Evolutionary conservation across 345 rosid species (phyloP), one percentile per base, ranked within the genome.

Genomic region (Boechera divaricarpa): DNA sequence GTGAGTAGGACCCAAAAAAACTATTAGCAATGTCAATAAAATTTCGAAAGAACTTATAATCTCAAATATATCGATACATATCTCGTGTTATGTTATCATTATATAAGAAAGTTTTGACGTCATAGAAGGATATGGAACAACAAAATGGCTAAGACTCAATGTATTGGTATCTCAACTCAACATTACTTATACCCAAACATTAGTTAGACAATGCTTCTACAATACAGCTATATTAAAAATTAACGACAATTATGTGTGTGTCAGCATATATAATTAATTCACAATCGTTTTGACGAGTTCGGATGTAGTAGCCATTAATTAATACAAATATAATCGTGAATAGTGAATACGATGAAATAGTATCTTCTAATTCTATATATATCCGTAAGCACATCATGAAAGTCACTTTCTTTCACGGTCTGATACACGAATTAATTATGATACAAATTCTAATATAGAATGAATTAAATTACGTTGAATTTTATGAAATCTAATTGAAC

Each of bases 341-440:
- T 48, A 52, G 24, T 7, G 44, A 75, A 58, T 59, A 67, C 62
- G 73, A 57, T 29, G 62, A 52, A 53, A 48, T 59, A 68, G 10
- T 38, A 59, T 58, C 36, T 15, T 56, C 42, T 39, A 9, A 4
- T 36, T 8, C 44, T 39, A 16, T 21, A 7, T 42, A 4, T 47
- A 77, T 63, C 57, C 57, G 12, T 45, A 67, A 12, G 65, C 48
- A 72, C 72, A 71, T 71, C 81, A 77, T 72, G 76, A 56, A 71
- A 39, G 56, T 65, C 81, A 77, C 73, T 66, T 77, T 77, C 81
- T 65, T 57, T 64, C 81, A 72, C 73, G 77, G 77, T 65, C 63
- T 71, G 73, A 48, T 48, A 28, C 10, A 26, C 35, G 38, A 29
- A 32, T 48, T 66, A n/a, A 66, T 16, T 15, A 70, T 29, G 31